phyloP scores from a whole-genome alignment of 2,329 filamentous ascomycete species.

The Epichloe sylvatica region DNA sequence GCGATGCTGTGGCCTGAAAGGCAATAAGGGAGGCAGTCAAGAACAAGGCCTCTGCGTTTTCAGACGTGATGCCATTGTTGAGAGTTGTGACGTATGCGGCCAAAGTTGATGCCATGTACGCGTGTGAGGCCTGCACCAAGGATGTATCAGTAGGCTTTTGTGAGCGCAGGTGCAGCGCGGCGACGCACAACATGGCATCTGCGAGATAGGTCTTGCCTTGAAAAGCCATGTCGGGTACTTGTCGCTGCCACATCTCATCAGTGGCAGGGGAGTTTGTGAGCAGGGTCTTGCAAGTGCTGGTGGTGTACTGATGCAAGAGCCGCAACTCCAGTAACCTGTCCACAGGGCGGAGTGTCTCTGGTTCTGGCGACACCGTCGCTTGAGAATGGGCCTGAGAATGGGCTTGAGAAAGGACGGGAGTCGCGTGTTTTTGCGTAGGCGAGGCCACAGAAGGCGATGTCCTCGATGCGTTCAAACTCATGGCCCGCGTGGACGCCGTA shows the following conservation, averaged over 20 bases:
- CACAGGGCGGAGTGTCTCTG: conserved; percentile 20
- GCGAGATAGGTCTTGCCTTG: conserved; percentile 42
- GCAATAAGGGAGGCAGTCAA: conserved; percentile 50
- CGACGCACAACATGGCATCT: conserved; percentile 50
- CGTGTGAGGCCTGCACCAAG: conserved; percentile 47
- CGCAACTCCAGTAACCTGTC: conserved; percentile 45
- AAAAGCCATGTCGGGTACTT: conserved; percentile 48
- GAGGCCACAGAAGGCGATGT: conserved; percentile 14
- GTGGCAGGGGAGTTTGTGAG: conserved; percentile 36
- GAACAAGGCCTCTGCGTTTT: conserved; percentile 50
- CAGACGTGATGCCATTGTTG: conserved; percentile 40
- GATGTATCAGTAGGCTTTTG: conserved; percentile 42
- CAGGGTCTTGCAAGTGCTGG: conserved; percentile 45
- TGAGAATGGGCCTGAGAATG: conserved; percentile 1
- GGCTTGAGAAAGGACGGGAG: conserved; percentile 10
- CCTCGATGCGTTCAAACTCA: not conserved
- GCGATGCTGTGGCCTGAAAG: conserved; percentile 50
- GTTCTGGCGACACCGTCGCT: conserved; percentile 10
- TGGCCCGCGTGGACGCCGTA: conserved; percentile 8
- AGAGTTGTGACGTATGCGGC: conserved; percentile 45
- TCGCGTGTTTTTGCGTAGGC: conserved; percentile 21
- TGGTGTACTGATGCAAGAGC: conserved; percentile 51
- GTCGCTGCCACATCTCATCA: conserved; percentile 44
- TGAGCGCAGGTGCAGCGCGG: conserved; percentile 47
- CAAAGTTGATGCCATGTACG: conserved; percentile 50